Conservation (phyloP, 2,329 filamentous ascomycete species). For the Tolypocladium nubicola region DNA sequence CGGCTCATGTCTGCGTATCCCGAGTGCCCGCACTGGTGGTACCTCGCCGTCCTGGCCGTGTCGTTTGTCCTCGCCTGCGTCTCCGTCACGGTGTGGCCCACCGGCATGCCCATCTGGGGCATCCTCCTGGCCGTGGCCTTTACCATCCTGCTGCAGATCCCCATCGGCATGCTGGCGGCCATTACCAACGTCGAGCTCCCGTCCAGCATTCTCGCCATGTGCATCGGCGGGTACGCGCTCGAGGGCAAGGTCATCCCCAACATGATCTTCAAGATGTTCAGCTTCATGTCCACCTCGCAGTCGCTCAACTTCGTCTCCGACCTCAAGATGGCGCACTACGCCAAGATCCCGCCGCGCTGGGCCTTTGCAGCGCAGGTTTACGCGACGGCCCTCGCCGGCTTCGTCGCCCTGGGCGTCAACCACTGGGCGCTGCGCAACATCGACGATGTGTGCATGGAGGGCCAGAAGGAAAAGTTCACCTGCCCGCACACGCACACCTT, state of each 20-base stretch:
- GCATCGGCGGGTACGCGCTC: slow-evolving; percentile 55
- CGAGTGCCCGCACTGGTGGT: slow-evolving; percentile 45
- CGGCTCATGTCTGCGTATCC: slow-evolving; percentile 19
- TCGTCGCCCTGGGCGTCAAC: slow-evolving; percentile 48
- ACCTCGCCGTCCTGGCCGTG: slow-evolving; percentile 31
- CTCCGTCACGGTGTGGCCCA: slow-evolving; percentile 34
- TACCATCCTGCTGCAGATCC: slow-evolving; percentile 39
- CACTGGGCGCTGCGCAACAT: slow-evolving; percentile 50
- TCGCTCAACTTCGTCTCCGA: slow-evolving; percentile 49
- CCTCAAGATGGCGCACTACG: slow-evolving; percentile 54
- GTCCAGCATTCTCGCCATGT: slow-evolving; percentile 55
- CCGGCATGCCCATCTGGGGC: slow-evolving; percentile 39
- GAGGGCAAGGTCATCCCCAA: slow-evolving; percentile 54
- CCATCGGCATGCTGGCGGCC: slow-evolving; percentile 44
- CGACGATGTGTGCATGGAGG: slow-evolving; percentile 40
- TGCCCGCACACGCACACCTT: slow-evolving; percentile 36
- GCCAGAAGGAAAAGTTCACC: slow-evolving; percentile 39
- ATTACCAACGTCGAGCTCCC: slow-evolving; percentile 47
- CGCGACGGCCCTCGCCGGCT: slow-evolving; percentile 40
- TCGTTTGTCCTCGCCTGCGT: slow-evolving; percentile 30
- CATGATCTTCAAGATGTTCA: slow-evolving; percentile 64
- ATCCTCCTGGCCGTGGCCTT: slow-evolving; percentile 40
- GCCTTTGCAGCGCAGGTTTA: slow-evolving; percentile 44
- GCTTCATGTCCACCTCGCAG: slow-evolving; percentile 51
- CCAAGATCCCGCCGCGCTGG: slow-evolving; percentile 42